Base-by-base conservation (phyloP, 225 moss, liverwort and hornwort genomes). In the Polytrichum formosum region DNA sequence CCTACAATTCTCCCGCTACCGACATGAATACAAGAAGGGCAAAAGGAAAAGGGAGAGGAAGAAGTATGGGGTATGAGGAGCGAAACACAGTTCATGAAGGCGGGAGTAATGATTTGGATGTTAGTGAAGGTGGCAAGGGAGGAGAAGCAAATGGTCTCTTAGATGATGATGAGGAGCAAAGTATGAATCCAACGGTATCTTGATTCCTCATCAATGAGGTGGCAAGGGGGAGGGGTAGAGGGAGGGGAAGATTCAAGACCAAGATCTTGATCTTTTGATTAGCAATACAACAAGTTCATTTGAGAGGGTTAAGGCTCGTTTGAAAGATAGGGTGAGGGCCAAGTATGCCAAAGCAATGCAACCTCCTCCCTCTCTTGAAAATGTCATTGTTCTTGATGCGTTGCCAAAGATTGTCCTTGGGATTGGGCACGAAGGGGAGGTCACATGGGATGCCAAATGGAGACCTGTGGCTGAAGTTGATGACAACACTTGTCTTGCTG, bases 361-460 rank as follows among this genome's bases (percentile, higher is more conserved):
- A 54, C 56, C 54, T 22, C 81, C 76, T 70, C 56, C 76, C 69
- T 61, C 67, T 78, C 65, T 71, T 67, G 76, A 66, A 73, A 70
- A 54, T 56, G 61, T 56, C 37, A 10, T 27, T 60, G 55, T 60
- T 58, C 30, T 69, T 72, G 75, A 73, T 9, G 33, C 69, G 58
- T 60, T 70, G 67, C 85, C 77, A 58, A 85, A 86, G 78, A 91
- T 96, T 78, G 86, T 96, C 53, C 70, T 93, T 26, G 90, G 92
- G 59, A 73, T 96, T 53, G 78, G 83, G 55, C 93, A 96, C 67
- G 90, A 93, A 79, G 93, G 96, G 63, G 80, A 85, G 59, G 91
- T 96, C 68, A 81, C 93, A 9, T 93, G 96, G 96, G 96, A 96
- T 86, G 93, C 96, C 73, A 93, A 93, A 70, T 96, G 96, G 96